A percentile compares a stretch with the other conserved stretches of the same genome.
phyloP scores from a whole-genome alignment of 2,329 filamentous ascomycete species.

The Sarocladiaceae sp. region DNA sequence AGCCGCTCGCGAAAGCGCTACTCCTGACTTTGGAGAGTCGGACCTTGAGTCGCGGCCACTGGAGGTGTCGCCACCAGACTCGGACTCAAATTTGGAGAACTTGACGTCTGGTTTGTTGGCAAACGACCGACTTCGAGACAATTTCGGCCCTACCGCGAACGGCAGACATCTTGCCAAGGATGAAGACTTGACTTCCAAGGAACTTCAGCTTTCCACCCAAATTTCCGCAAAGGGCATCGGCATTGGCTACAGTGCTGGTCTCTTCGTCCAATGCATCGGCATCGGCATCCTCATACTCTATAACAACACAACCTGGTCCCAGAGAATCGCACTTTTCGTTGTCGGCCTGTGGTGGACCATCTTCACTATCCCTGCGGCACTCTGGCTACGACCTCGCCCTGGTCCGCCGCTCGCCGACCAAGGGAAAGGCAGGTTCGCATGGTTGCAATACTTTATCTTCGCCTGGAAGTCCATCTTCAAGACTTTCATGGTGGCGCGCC shows the following conservation, averaged over 20 bases:
- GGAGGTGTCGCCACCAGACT: constrained; percentile 21
- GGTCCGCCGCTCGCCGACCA: constrained; percentile 66
- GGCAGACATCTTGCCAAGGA: constrained; percentile 32
- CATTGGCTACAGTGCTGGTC: constrained; percentile 82
- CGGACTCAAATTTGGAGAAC: constrained; percentile 22
- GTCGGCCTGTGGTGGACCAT: constrained; percentile 89
- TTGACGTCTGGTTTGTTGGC: constrained; percentile 43
- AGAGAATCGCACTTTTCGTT: constrained; percentile 79
- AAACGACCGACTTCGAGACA: constrained; percentile 16
- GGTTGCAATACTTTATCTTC: constrained; percentile 68
- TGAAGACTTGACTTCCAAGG: constrained; percentile 51
- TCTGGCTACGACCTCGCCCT: constrained; percentile 83
- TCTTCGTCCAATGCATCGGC: constrained; percentile 75
- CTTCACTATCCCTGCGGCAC: constrained; percentile 81
- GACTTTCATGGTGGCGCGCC: constrained; percentile 68
- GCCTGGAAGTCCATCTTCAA: constrained; percentile 83
- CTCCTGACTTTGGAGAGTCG: constrained; percentile 25
- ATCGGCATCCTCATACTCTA: constrained; percentile 70
- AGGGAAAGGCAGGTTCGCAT: constrained; percentile 33
- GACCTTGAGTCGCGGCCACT: constrained; percentile 28
- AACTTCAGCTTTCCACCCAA: constrained; percentile 76
- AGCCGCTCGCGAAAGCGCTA: constrained; percentile 19
- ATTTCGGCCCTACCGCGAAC: constrained; percentile 8
- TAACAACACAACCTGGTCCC: constrained; percentile 74
- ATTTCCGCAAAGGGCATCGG: constrained; percentile 92